Percentiles rank a stretch among this genome's conserved stretches.
These are phyloP conservation scores for Myxozyma neglecta DNA, from an alignment of 805 yeast genomes.

Conservation along the genomic window DNA sequence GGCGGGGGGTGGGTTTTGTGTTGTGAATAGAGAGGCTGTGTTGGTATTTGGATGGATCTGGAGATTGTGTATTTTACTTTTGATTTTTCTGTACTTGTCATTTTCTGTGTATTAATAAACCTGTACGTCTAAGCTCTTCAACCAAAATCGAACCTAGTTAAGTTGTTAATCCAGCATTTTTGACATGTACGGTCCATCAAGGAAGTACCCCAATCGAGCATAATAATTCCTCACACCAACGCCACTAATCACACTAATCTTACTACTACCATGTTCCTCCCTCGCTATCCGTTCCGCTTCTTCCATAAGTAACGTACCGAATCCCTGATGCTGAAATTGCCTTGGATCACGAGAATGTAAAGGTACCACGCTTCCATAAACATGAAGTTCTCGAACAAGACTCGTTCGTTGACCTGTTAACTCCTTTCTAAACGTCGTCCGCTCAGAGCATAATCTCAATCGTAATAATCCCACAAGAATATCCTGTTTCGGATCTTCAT, in stretches of 20 bases:
- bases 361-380: slow-evolving; percentile 96
- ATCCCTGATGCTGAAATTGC: slow-evolving; percentile 98
- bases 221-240: slow-evolving; percentile 97
- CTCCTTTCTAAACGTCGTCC: slow-evolving; percentile 88
- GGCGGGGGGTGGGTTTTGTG: not conserved
- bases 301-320: slow-evolving; percentile 95
- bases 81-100: not conserved
- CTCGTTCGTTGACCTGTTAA: slow-evolving; percentile 81
- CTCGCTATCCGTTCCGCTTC: slow-evolving; percentile 95
- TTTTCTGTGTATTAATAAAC: not conserved
- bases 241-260: slow-evolving; percentile 92
- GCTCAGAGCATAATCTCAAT: slow-evolving; percentile 82
- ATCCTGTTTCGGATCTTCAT: slow-evolving; percentile 96
- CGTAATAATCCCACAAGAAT: slow-evolving; percentile 88
- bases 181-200: slow-evolving; percentile 99
- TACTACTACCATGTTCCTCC: slow-evolving; percentile 90
- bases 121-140: not conserved
- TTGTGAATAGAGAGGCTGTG: not conserved
- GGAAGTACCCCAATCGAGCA: slow-evolving; percentile 81
- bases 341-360: slow-evolving; percentile 94
- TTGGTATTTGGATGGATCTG: not conserved
- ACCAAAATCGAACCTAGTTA: not conserved
- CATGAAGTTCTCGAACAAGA: slow-evolving; percentile 94
- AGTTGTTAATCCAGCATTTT: slow-evolving; percentile 44
- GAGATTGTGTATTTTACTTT: not conserved